Base-by-base conservation (phyloP, 176 grass and related monocot species). In the Oryza glumipatula region DNA sequence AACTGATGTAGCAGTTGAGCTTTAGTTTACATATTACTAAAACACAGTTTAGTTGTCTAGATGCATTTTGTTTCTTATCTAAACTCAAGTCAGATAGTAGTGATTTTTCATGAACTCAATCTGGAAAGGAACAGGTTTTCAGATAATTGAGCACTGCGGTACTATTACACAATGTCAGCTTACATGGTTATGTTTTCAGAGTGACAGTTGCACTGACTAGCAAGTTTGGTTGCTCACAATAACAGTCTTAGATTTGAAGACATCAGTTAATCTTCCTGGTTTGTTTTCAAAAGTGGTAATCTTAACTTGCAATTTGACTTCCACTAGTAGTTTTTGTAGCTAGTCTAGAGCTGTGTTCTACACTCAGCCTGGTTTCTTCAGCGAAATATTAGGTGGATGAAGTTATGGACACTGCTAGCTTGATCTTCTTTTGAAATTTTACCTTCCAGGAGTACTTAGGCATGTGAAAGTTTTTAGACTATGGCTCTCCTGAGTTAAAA, bases 361-460 rank as follows among this genome's bases (percentile, higher is more conserved):
- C 76, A 12, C 61, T 60, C 16, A 43, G 7, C 44, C 43, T 54
- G 44, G 13, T 33, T 77, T 71, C 15, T 70, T 70, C 0, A 22
- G 21, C 5, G 0, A 67, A 38, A 21, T 28, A 0, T 23, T 33
- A 19, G 15, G 23, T 64, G 56, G 65, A 64, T 78, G 36, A 61
- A 60, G 17, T 7, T n/a, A 22, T 24, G 36, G 76, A 47, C 21
- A 30, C 15, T 63, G 52, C 30, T 23, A 49, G 13, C 14, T 32
- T 83, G 12, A 30, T 75, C 15, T 80, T 33, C 33, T 17, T 61
- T 30, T 78, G 67, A 16, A 21, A 47, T 32, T 43, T 77, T 78
- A 17, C 60, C 21, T 24, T 32, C 38, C 67, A 48, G 26, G 13
- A 79, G 48, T 65, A 19, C n/a, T 58, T 26, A 23, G 11, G 19